phyloP scores from a whole-genome alignment of 495 filamentous ascomycete genomes.

The Xeromyces bisporus region DNA sequence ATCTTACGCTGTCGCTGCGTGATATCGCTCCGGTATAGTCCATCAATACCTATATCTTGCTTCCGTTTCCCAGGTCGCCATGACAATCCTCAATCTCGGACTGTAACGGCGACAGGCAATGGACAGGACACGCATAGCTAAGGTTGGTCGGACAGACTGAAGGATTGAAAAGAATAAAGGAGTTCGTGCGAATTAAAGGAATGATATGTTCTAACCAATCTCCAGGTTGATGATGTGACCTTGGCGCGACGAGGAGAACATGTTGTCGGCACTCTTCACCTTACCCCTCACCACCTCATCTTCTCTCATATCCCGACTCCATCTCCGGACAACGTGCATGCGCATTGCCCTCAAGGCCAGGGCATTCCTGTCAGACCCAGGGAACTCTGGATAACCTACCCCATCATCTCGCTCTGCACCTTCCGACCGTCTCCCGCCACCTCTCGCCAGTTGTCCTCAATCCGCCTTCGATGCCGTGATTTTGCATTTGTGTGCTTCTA shows the following conservation, averaged over 20 bases:
- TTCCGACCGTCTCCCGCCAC: constrained; percentile 52
- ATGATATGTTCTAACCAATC: constrained; percentile 1
- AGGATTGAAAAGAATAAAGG: too few species aligned
- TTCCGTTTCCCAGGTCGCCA: constrained; percentile 7
- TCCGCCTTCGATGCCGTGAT: constrained; percentile 80
- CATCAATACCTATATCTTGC: constrained; percentile 1
- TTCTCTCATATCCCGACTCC: constrained; percentile 35
- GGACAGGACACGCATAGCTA: constrained; percentile 41
- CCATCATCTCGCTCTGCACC: constrained; percentile 64
- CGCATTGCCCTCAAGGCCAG: too few species aligned
- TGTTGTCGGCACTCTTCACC: constrained; percentile 42
- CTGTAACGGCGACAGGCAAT: constrained; percentile 24
- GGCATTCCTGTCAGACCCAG: constrained; percentile 32
- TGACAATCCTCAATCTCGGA: constrained; percentile 21
- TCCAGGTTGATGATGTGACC: constrained; percentile 44
- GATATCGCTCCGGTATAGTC: not conserved
- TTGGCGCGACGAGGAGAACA: constrained; percentile 44
- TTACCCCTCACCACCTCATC: constrained; percentile 50
- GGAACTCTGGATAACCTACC: constrained; percentile 87
- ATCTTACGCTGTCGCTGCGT: not conserved
- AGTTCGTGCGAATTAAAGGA: too few species aligned
- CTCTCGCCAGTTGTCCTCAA: constrained; percentile 58
- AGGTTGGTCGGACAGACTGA: constrained; percentile 17
- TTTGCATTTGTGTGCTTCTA: constrained; percentile 87
- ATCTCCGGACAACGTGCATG: constrained; percentile 16